These are phyloP conservation scores for Apiospora pterosperma DNA, from an alignment of 2,329 filamentous ascomycete genomes.

Conservation along the genomic window DNA sequence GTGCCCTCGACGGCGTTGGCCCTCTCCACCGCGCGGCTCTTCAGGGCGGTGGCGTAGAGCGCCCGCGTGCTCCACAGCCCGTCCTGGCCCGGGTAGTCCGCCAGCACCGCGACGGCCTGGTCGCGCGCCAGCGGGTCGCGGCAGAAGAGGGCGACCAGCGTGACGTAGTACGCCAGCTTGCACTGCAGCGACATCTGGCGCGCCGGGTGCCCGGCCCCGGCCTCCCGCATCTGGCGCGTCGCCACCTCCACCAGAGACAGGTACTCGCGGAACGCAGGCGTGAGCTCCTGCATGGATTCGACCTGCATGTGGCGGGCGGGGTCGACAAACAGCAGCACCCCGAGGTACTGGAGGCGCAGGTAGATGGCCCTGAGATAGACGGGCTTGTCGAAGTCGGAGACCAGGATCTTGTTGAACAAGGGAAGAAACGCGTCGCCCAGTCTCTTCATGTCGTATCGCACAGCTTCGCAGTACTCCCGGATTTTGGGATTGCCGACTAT, in stretches of 20 bases:
- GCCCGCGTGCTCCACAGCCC: slow-evolving; percentile 27
- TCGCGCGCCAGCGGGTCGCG: slow-evolving; percentile 30
- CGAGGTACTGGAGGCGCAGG: slow-evolving; percentile 27
- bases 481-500: slow-evolving; percentile 16
- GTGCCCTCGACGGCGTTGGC: slow-evolving; percentile 25
- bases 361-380: slow-evolving; percentile 29
- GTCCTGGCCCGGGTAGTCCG: slow-evolving; percentile 30
- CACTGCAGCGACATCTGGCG: slow-evolving; percentile 27
- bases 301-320: slow-evolving; percentile 20
- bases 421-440: slow-evolving; percentile 29
- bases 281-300: slow-evolving; percentile 16
- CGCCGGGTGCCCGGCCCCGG: slow-evolving; percentile 15
- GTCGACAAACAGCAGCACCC: slow-evolving; percentile 25
- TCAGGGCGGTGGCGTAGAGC: slow-evolving; percentile 22
- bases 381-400: slow-evolving; percentile 21
- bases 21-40: slow-evolving; percentile 24
- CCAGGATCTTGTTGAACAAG: slow-evolving; percentile 27
- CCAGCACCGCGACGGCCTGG: slow-evolving; percentile 26
- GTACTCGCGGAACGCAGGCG: slow-evolving; percentile 29
- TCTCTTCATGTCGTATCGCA: slow-evolving; percentile 8
- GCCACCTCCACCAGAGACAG: slow-evolving; percentile 28
- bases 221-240: slow-evolving; percentile 12
- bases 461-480: slow-evolving; percentile 12
- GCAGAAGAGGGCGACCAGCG: slow-evolving; percentile 24
- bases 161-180: slow-evolving; percentile 19